phyloP scores from a whole-genome alignment of 495 filamentous ascomycete species.

The Penicillium herquei region DNA sequence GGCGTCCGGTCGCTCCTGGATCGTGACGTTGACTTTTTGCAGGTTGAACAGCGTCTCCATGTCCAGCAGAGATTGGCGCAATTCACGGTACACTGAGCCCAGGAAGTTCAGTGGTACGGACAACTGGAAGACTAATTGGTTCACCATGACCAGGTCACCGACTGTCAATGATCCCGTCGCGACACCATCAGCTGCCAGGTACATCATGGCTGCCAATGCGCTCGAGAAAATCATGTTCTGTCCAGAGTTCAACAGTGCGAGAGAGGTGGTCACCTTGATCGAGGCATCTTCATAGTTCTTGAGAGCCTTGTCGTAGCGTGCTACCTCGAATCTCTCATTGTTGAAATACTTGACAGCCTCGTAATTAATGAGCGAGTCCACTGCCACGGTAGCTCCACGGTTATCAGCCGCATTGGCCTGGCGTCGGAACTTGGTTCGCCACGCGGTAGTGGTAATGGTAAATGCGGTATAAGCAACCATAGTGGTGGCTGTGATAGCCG shows the following conservation, averaged over 20 bases:
- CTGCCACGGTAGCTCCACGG: slow-evolving; percentile 88
- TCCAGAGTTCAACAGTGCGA: slow-evolving; percentile 94
- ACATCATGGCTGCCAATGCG: slow-evolving; percentile 98
- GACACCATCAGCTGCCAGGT: slow-evolving; percentile 84
- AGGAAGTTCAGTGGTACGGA: slow-evolving; percentile 96
- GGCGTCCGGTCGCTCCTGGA: slow-evolving; percentile 73
- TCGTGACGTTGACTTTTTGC: slow-evolving; percentile 93
- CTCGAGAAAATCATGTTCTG: slow-evolving; percentile 97
- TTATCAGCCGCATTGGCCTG: slow-evolving; percentile 96
- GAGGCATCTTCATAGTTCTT: slow-evolving; percentile 86
- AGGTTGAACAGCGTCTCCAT: slow-evolving; percentile 99
- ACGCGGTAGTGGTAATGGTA: slow-evolving; percentile 91
- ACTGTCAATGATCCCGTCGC: slow-evolving; percentile 78
- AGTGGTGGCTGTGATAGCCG: slow-evolving; percentile 82
- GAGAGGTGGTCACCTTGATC: slow-evolving; percentile 92
- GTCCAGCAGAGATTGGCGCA: slow-evolving; percentile 89
- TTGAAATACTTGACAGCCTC: slow-evolving; percentile 99
- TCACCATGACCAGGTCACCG: slow-evolving; percentile 97
- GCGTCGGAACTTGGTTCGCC: slow-evolving; percentile 94
- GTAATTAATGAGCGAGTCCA: slow-evolving; percentile 96
- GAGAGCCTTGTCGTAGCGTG: slow-evolving; percentile 84
- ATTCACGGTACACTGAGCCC: slow-evolving; percentile 91
- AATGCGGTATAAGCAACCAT: slow-evolving; percentile 95
- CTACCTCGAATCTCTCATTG: slow-evolving; percentile 92
- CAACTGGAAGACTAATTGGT: slow-evolving; percentile 97